These are phyloP conservation scores for Zygoascus ofunaensis DNA, from an alignment of 805 yeast genomes.

Conservation along the genomic window DNA sequence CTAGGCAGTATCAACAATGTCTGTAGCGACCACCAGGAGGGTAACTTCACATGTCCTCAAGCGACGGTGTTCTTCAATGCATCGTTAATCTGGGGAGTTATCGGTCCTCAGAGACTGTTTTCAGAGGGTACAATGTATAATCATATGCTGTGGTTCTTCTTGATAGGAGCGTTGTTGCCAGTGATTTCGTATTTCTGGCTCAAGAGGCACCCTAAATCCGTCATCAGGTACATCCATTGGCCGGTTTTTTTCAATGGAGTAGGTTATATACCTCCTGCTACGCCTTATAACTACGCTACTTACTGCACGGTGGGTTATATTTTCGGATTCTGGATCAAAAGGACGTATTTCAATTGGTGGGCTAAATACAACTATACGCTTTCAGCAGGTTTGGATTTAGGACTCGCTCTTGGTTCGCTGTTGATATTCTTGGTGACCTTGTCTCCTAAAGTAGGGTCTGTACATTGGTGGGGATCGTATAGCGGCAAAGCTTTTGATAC, in stretches of 20 bases:
- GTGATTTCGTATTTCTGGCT: slow-evolving; percentile 33
- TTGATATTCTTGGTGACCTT: slow-evolving; percentile 46
- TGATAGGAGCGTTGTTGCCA: slow-evolving; percentile 45
- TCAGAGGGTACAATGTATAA: slow-evolving; percentile 41
- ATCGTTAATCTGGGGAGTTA: slow-evolving; percentile 54
- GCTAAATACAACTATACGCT: slow-evolving; percentile 62
- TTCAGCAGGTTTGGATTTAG: slow-evolving; percentile 58
- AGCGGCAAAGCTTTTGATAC: slow-evolving; percentile 37
- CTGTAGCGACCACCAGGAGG: slow-evolving; percentile 36
- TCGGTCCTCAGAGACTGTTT: slow-evolving; percentile 57
- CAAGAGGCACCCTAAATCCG: slow-evolving; percentile 33
- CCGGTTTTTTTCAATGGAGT: slow-evolving; percentile 56
- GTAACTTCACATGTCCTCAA: slow-evolving; percentile 41
- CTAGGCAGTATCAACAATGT: slow-evolving; percentile 31
- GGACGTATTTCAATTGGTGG: slow-evolving; percentile 61
- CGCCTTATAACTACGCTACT: slow-evolving; percentile 55
- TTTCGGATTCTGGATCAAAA: slow-evolving; percentile 50
- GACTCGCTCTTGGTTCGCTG: slow-evolving; percentile 55
- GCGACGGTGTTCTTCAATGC: slow-evolving; percentile 43
- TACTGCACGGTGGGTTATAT: slow-evolving; percentile 46
- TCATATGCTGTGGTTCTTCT: slow-evolving; percentile 48
- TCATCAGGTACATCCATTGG: slow-evolving; percentile 44
- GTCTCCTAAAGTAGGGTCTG: slow-evolving; percentile 32
- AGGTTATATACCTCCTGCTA: slow-evolving; percentile 67
- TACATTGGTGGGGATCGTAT: slow-evolving; percentile 61